These are phyloP conservation scores for Suhomyces atakaporum DNA, from an alignment of 1,139 yeast species.

Conservation along the genomic window DNA sequence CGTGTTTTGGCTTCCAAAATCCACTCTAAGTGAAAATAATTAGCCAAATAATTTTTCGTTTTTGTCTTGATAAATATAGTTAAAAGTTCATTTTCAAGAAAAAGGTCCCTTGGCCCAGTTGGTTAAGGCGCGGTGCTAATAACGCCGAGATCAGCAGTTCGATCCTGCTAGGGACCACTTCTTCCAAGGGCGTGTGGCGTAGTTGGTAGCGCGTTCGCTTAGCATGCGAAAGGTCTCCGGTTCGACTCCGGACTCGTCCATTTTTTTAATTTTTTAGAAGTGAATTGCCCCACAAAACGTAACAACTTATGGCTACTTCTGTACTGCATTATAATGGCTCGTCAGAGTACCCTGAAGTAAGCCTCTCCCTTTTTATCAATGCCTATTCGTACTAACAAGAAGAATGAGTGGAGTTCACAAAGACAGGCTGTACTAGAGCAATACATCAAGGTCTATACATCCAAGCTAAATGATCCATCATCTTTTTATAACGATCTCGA, in stretches of 20 bases:
- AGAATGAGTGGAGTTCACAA: slow-evolving; percentile 22
- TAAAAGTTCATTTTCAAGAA: background rate
- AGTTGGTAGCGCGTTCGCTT: slow-evolving; percentile 91
- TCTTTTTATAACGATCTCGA: slow-evolving; percentile 22
- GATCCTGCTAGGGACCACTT: slow-evolving; percentile 31
- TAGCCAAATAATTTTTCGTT: background rate
- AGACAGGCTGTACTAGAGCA: slow-evolving; percentile 21
- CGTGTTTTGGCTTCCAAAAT: too few relatives aligned
- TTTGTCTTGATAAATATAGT: background rate
- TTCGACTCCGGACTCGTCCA: slow-evolving; percentile 91
- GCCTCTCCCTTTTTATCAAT: background rate
- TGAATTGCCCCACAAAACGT: background rate
- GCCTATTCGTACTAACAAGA: slow-evolving; percentile 1
- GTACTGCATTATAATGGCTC: background rate
- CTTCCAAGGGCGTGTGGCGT: slow-evolving; percentile 77
- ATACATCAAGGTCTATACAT: slow-evolving; percentile 17
- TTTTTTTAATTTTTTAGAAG: slow-evolving; percentile 22
- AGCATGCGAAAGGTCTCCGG: slow-evolving; percentile 91
- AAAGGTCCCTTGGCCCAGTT: slow-evolving; percentile 21
- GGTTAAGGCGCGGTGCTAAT: slow-evolving; percentile 31
- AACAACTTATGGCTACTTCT: slow-evolving; percentile 4
- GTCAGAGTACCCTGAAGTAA: background rate
- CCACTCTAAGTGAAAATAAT: background rate
- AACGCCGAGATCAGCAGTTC: slow-evolving; percentile 35
- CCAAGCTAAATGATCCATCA: slow-evolving; percentile 15